Evolutionary conservation across 2,329 filamentous ascomycete genomes (phyloP).

Genomic region (Pyrenochaeta sp.): DNA sequence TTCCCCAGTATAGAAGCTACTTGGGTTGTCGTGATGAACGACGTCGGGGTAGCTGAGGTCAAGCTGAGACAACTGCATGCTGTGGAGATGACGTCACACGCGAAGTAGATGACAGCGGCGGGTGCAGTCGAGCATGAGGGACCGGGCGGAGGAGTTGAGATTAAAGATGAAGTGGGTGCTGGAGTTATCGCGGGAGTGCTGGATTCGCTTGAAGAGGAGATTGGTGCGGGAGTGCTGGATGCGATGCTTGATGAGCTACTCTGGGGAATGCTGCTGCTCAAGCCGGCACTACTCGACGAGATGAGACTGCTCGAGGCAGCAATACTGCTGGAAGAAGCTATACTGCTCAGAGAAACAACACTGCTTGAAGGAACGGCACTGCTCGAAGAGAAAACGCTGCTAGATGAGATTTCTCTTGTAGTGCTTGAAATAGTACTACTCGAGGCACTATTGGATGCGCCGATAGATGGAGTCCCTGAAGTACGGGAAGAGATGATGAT

Average conservation of each 20-base stretch:
- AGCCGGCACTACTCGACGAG: background rate
- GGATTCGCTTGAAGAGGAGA: slow-evolving; percentile 1
- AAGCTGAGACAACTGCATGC: slow-evolving; percentile 19
- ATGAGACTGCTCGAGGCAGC: background rate
- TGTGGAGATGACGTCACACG: slow-evolving; percentile 8
- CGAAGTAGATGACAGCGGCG: slow-evolving; percentile 10
- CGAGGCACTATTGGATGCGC: background rate
- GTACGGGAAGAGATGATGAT: background rate
- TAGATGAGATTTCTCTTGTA: background rate
- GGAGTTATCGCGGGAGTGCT: background rate
- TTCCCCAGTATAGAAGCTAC: background rate
- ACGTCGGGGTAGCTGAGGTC: slow-evolving; percentile 8
- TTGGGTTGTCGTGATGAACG: background rate
- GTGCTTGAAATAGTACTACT: background rate
- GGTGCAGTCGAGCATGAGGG: slow-evolving; percentile 16
- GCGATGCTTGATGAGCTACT: background rate
- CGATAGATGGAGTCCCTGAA: background rate
- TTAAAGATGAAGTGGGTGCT: slow-evolving; percentile 3
- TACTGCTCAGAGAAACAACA: background rate
- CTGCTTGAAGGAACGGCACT: background rate
- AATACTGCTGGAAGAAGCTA: background rate
- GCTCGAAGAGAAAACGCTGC: background rate
- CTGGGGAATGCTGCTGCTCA: background rate
- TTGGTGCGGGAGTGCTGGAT: background rate
- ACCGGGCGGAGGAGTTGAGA: slow-evolving; percentile 7